Evolutionary conservation across 768 basidiomycete species (phyloP).

Genomic region (Vararia minispora): DNA sequence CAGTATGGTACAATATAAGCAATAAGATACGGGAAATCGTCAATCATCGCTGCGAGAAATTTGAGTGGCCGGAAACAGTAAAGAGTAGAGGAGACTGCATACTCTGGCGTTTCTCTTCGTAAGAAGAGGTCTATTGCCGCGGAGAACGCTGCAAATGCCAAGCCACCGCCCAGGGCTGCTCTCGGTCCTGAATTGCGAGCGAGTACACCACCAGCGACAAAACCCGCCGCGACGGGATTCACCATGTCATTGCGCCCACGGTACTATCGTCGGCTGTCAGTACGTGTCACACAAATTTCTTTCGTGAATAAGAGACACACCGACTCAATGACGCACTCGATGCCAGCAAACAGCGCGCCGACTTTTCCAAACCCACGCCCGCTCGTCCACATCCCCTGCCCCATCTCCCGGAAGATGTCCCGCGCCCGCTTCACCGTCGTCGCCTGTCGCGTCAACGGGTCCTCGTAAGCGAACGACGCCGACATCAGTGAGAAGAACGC

Average conservation of each 20-base stretch:
- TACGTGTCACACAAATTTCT: neutral
- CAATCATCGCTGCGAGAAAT: constrained; percentile 8
- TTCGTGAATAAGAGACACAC: constrained; percentile 36
- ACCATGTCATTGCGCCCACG: constrained; percentile 93
- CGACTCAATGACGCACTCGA: constrained; percentile 91
- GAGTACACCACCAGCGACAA: constrained; percentile 79
- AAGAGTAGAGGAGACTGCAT: constrained; percentile 17
- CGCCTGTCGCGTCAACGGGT: constrained; percentile 68
- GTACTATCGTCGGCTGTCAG: constrained; percentile 41
- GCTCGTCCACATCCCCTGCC: constrained; percentile 77
- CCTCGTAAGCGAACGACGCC: constrained; percentile 89
- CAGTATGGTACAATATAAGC: too few relatives aligned
- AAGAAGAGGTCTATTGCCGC: constrained; percentile 81
- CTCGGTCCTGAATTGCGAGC: constrained; percentile 82
- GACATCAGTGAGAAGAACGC: constrained; percentile 97
- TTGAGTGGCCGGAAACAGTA: neutral
- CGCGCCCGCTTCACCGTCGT: too few relatives aligned
- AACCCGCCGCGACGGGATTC: constrained; percentile 82
- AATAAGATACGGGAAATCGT: neutral
- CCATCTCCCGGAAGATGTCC: constrained; percentile 92
- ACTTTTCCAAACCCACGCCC: constrained; percentile 94
- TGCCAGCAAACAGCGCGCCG: constrained; percentile 87
- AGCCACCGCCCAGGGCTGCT: constrained; percentile 77
- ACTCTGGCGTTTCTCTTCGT: constrained; percentile 74
- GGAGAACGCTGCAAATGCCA: constrained; percentile 92